phyloP scores from a whole-genome alignment of 2,329 filamentous ascomycete genomes.

The Sporothrix sp. region DNA sequence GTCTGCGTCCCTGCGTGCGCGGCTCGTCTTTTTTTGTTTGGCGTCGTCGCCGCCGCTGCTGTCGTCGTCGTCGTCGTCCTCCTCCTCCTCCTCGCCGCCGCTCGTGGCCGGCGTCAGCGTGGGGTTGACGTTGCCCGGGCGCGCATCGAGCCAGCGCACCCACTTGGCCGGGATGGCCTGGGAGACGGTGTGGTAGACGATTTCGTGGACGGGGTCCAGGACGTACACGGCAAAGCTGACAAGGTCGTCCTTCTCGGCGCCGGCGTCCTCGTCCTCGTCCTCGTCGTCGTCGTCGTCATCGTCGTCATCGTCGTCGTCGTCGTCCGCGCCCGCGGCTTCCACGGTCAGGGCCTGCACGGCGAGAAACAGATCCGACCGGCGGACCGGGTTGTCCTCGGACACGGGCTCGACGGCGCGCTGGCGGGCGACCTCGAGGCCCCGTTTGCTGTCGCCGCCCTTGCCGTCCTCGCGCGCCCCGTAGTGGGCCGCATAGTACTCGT shows the following conservation, averaged over 20 bases:
- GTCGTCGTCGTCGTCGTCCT: slow-evolving; percentile 21
- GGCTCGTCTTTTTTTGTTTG: background rate
- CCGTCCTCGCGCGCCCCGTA: slow-evolving; percentile 42
- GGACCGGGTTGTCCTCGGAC: slow-evolving; percentile 77
- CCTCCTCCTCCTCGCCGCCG: slow-evolving; percentile 8
- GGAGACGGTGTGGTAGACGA: slow-evolving; percentile 73
- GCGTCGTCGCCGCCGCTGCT: slow-evolving; percentile 15
- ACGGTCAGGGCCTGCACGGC: slow-evolving; percentile 71
- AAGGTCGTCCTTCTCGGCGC: slow-evolving; percentile 51
- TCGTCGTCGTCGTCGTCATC: slow-evolving; percentile 53
- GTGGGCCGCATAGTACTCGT: slow-evolving; percentile 68
- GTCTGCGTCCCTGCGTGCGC: too few species aligned
- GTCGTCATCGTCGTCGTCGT: slow-evolving; percentile 57
- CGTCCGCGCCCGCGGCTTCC: slow-evolving; percentile 52
- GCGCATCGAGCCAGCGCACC: slow-evolving; percentile 83
- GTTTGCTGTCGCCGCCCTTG: slow-evolving; percentile 7
- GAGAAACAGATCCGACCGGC: slow-evolving; percentile 90
- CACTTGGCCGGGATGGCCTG: slow-evolving; percentile 77
- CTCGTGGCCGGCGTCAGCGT: slow-evolving; percentile 44
- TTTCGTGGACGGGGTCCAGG: slow-evolving; percentile 81
- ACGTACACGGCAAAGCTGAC: slow-evolving; percentile 70
- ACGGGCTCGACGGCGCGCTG: slow-evolving; percentile 69
- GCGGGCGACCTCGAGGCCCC: slow-evolving; percentile 67
- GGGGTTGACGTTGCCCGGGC: slow-evolving; percentile 33
- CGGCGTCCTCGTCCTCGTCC: slow-evolving; percentile 54